Base-by-base conservation (phyloP, 768 basidiomycete genomes). In the Hebeloma cylindrosporum region DNA sequence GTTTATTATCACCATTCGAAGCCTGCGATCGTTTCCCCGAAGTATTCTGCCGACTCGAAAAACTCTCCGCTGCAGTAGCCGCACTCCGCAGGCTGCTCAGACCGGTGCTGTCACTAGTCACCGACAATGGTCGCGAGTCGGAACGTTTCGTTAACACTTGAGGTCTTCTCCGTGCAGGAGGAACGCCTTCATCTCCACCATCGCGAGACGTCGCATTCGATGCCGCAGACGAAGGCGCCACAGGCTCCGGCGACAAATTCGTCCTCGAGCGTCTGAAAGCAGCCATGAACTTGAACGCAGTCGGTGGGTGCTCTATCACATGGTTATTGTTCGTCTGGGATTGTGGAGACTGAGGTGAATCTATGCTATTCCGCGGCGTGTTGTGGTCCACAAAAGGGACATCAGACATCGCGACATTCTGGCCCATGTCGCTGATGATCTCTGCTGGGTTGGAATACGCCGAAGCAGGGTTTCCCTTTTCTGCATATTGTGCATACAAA, bases 401-500 rank as follows among this genome's bases (percentile, higher is more conserved):
- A 47, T 86, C 85, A 3, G 83, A 80, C 30, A 73, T 70, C 30
- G 79, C 74, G 25, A 70, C 71, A 17, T 68, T 64, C 2, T 77
- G 72, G 27, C 64, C 68, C 13, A 55, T 51, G 11, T 72, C 68
- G 14, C 61, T 60, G 9, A 74, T 52, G 20, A 66, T 66, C 27
- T 83, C 82, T 28, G 71, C 60, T 22, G 79, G 75, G 45, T 78
- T 76, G 26, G 75, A 71, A 48, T 81, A 79, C 16, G 66, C 68
- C 51, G 75, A 79, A 4, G 64, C 50, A 3, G 82, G 70, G 51
- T 73, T 79, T 8, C 81, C 80, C 48, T 77, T 77, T 63, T 85
- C 84, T 16, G 88, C 85, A 54, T 88, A 87, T 48, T 88, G 83
- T 0, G 86, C 85, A 50, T 87, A 87, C 35, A 81, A 64, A 33